Conservation (phyloP, 441 rosid genomes). For the Francoa sonchifolia region DNA sequence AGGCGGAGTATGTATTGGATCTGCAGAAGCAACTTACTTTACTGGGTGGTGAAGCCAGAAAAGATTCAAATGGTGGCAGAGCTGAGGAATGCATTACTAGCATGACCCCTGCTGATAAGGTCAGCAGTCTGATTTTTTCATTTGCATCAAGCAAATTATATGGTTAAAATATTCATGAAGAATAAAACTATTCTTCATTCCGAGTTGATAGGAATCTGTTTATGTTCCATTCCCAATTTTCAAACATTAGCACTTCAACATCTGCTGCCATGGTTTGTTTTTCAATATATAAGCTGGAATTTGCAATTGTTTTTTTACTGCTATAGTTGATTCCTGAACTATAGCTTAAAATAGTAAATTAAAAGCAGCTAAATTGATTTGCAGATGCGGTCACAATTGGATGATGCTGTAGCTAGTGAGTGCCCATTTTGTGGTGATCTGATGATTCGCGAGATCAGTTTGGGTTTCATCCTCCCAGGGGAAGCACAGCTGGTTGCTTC, state of each 20-base stretch:
- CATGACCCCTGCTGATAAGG: constrained; percentile 73
- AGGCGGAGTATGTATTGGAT: constrained; percentile 79
- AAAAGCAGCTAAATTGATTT: constrained; percentile 9
- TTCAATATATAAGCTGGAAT: too few species aligned
- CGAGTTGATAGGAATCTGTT: too few species aligned
- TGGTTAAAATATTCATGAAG: not conserved
- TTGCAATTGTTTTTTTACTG: constrained; percentile 1
- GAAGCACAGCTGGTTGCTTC: constrained; percentile 60
- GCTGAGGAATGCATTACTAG: constrained; percentile 50
- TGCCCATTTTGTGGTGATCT: constrained; percentile 94
- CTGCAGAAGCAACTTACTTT: constrained; percentile 87
- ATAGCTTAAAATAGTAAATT: not conserved
- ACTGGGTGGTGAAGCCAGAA: constrained; percentile 57
- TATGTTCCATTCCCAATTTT: too few species aligned
- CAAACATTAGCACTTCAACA: too few species aligned
- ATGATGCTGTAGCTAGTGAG: constrained; percentile 88
- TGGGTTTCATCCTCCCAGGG: constrained; percentile 60
- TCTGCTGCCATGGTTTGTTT: too few species aligned
- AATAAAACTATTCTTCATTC: too few species aligned
- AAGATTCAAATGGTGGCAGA: constrained; percentile 43
- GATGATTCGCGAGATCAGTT: constrained; percentile 69
- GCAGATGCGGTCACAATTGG: constrained; percentile 87
- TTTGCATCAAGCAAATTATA: not conserved
- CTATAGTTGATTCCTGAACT: not conserved
- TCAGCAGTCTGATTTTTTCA: constrained; percentile 10